phyloP scores from a whole-genome alignment of 495 filamentous ascomycete genomes.

The Cudoniella acicularis region DNA sequence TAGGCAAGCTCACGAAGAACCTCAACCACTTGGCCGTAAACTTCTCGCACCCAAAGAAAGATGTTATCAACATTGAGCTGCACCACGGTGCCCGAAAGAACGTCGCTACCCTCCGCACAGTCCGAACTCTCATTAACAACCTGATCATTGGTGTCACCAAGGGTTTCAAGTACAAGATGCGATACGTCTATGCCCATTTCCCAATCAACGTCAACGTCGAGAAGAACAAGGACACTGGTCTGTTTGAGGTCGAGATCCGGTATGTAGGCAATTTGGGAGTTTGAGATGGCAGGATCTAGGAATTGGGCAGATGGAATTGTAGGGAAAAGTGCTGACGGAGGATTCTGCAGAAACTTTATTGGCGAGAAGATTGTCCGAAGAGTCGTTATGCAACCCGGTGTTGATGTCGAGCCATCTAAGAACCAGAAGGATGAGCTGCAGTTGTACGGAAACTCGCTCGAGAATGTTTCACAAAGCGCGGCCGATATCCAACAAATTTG shows the following conservation, averaged over 20 bases:
- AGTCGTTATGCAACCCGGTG: slow-evolving; percentile 82
- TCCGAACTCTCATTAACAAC: slow-evolving; percentile 97
- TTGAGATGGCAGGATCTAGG: not conserved
- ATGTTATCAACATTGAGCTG: slow-evolving; percentile 89
- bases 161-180: slow-evolving; percentile 99
- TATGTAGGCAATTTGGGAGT: slow-evolving; percentile 43
- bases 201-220: slow-evolving; percentile 99
- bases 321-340: slow-evolving; percentile 28
- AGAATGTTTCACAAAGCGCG: slow-evolving; percentile 94
- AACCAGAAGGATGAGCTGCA: slow-evolving; percentile 96
- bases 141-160: slow-evolving; percentile 95
- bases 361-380: slow-evolving; percentile 98
- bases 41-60: slow-evolving; percentile 79
- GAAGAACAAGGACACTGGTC: slow-evolving; percentile 87
- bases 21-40: slow-evolving; percentile 92
- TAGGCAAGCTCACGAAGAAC: slow-evolving; percentile 92
- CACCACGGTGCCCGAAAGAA: slow-evolving; percentile 98
- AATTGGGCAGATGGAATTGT: not conserved
- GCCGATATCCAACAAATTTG: slow-evolving; percentile 99
- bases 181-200: slow-evolving; percentile 99
- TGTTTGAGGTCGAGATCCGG: slow-evolving; percentile 94
- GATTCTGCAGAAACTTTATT: slow-evolving; percentile 79
- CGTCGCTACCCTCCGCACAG: slow-evolving; percentile 94
- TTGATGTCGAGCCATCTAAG: slow-evolving; percentile 83
- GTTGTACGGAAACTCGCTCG: slow-evolving; percentile 88